These are phyloP conservation scores for Hymenoscyphus occultus DNA, from an alignment of 2,329 filamentous ascomycete genomes.

Conservation along the genomic window DNA sequence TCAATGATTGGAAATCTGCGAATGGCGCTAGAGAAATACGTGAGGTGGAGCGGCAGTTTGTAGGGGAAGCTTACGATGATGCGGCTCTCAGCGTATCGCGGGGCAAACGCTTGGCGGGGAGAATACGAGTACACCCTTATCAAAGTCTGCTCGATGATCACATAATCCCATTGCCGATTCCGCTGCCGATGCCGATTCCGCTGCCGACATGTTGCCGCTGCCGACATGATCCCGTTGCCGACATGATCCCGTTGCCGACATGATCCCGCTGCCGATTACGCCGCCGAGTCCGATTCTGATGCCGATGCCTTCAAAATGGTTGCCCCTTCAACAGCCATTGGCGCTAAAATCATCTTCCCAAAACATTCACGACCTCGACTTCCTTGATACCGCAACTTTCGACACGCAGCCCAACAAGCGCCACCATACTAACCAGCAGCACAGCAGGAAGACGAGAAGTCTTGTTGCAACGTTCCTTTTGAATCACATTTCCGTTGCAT, in stretches of 20 bases:
- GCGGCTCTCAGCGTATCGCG: conserved; percentile 1
- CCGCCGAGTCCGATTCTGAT: too few species aligned
- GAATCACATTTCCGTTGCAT: not conserved
- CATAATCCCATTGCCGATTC: too few species aligned
- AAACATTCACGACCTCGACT: not conserved
- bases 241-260: too few species aligned
- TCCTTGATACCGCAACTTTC: not conserved
- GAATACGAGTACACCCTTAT: too few species aligned
- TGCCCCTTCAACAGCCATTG: not conserved
- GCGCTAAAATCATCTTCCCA: not conserved
- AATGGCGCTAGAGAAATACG: not conserved
- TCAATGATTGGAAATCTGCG: not conserved
- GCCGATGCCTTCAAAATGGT: not conserved
- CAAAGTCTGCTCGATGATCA: too few species aligned
- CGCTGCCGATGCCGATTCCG: too few species aligned
- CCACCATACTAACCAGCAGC: conserved; percentile 25
- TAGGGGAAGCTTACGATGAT: not conserved
- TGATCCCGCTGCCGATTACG: too few species aligned
- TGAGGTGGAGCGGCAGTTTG: not conserved
- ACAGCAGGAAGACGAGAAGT: conserved; percentile 2
- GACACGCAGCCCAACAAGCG: not conserved
- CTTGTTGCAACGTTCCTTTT: not conserved
- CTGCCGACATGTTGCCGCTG: too few species aligned
- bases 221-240: too few species aligned
- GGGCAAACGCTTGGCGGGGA: conserved; percentile 11